phyloP scores from a whole-genome alignment of 1,284 basidiomycete genomes.

The Trichosporon faecale region DNA sequence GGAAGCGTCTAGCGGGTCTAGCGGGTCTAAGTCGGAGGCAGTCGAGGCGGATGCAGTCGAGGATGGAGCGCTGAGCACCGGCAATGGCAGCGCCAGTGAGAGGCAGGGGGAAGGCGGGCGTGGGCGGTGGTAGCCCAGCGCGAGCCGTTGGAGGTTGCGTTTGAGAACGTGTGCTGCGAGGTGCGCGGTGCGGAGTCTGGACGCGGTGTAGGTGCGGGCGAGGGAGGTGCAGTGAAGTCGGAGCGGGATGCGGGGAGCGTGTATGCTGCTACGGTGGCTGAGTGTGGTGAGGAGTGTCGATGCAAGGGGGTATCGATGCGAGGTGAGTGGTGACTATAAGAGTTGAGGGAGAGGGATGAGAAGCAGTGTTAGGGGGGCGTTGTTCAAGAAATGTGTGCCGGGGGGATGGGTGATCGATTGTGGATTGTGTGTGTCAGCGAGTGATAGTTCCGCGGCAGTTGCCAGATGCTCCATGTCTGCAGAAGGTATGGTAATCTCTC shows the following conservation, averaged over 20 bases:
- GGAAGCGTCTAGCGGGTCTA: neutral
- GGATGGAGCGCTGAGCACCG: neutral
- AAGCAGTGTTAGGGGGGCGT: neutral
- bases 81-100: neutral
- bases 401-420: no score
- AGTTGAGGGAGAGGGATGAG: neutral
- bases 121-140: neutral
- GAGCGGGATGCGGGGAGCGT: neutral
- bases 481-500: no score
- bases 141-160: neutral
- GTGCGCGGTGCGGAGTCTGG: neutral
- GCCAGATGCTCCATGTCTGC: no score
- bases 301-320: neutral
- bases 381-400: no score
- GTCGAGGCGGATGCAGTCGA: neutral
- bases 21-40: neutral
- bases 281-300: neutral
- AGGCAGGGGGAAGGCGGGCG: neutral
- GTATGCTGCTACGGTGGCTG: neutral
- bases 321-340: neutral
- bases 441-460: no score
- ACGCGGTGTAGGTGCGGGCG: neutral
- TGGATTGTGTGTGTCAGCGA: no score
- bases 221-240: neutral
- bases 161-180: neutral